Evolutionary conservation across 176 grass and related monocot genomes (phyloP), one percentile per base, ranked within the genome.

Genomic region (Musa acuminata): DNA sequence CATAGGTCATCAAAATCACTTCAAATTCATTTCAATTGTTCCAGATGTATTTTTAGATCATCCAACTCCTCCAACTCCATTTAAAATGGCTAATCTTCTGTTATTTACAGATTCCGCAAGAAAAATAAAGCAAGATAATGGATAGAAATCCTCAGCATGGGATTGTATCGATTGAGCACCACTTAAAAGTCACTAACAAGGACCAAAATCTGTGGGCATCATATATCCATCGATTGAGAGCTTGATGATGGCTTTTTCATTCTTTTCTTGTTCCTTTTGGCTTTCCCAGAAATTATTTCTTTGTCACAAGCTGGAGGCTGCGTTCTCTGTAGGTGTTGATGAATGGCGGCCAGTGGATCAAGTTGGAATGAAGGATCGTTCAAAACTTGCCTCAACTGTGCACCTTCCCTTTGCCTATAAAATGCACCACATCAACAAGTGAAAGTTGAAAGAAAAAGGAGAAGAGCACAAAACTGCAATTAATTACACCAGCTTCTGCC

Each of bases 401-500:
- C 89, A 49, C 80, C 48, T 52, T 91, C 85, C 22, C 69, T 64
- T 81, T 83, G 70, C 64, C 85, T 91, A 69, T 23, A 49, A 68
- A 75, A 63, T 52, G 1, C 16, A 19, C 21, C 48, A 13, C 19
- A 51, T 76, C 12, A 80, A 3, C 57, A 74, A 4, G 14, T 22
- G 53, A 79, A 80, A 11, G 29, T 12, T 1, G 60, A 24, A 55
- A 11, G 1, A 73, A 60, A 75, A 72, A 24, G n/a, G n/a, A n/a
- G 26, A 8, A 64, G 73, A 43, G 35, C 12, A 67, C 2, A 62
- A 79, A 69, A 43, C 35, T 51, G 22, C 62, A 14, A 69, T 66
- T 25, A 14, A 43, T 84, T 92, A 92, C 92, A 96, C 89, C 77
- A 92, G 75, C 80, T 67, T 83, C 85, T 89, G 92, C 75, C 85